A percentile compares a stretch with the other conserved stretches of the same genome.
Conservation (phyloP, 2,329 filamentous ascomycete species). For the Cercospora janseana region DNA sequence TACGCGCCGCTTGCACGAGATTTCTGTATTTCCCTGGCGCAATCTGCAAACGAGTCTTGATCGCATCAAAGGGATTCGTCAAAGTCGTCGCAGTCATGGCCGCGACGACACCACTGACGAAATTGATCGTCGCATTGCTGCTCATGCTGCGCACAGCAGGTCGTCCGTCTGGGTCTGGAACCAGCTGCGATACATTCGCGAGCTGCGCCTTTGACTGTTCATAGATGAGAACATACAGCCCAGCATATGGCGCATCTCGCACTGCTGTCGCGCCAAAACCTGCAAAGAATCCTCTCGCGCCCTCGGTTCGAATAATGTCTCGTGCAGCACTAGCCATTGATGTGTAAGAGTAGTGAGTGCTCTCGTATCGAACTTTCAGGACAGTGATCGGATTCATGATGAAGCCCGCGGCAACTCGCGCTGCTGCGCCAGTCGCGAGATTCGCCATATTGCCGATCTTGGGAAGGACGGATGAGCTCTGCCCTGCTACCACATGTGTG, state of each 20-base stretch:
- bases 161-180: slow-evolving; percentile 15
- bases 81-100: slow-evolving; percentile 80
- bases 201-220: slow-evolving; percentile 74
- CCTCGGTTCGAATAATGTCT: slow-evolving; percentile 72
- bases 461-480: slow-evolving; percentile 68
- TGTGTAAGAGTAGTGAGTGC: slow-evolving; percentile 76
- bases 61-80: slow-evolving; percentile 94
- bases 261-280: slow-evolving; percentile 93
- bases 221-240: slow-evolving; percentile 91
- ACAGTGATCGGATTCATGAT: slow-evolving; percentile 94
- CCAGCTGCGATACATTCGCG: slow-evolving; percentile 30
- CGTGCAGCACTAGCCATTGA: slow-evolving; percentile 69
- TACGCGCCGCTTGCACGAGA: slow-evolving; percentile 69
- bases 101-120: slow-evolving; percentile 75
- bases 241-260: slow-evolving; percentile 93
- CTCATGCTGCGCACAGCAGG: slow-evolving; percentile 24
- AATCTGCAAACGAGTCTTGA: slow-evolving; percentile 92
- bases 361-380: slow-evolving; percentile 95
- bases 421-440: slow-evolving; percentile 76
- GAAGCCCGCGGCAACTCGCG: slow-evolving; percentile 82
- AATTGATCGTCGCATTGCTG: slow-evolving; percentile 72
- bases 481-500: slow-evolving; percentile 9
- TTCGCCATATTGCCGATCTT: slow-evolving; percentile 83
- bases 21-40: slow-evolving; percentile 81
- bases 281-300: slow-evolving; percentile 81